Evolutionary conservation across 805 yeast species (phyloP), one percentile per base, ranked within the genome.

Genomic region (Candida incommunis): DNA sequence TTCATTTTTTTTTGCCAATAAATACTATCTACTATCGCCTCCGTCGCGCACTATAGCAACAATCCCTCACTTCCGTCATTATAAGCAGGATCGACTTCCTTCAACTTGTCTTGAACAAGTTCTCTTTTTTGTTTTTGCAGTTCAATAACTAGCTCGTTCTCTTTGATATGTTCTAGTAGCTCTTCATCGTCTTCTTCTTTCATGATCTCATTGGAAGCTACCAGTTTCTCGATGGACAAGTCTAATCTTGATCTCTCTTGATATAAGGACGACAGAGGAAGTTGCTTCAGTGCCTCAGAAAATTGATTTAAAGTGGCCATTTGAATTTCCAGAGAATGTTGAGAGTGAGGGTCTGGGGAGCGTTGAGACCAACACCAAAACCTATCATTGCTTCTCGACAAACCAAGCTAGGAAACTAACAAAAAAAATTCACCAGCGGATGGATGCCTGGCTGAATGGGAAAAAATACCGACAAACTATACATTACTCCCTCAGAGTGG

Each of bases 401-500:
- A 13, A 13, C 27, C 27, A 25, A 25, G 13, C 7, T 7, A 13
- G 27, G 27, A 25, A 25, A 5, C n/a, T 18, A n/a, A 21, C n/a
- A 40, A n/a, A 21, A 5, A 7, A 40, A 40, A 16, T 40, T 16
- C 9, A 20, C 5, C 35, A n/a, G 4, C 5, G 18, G 18, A 20
- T 22, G 18, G 21, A 23, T 16, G 4, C 24, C 24, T 24, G 15
- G n/a, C n/a, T 22, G 18, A 20, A 62, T 62, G 66, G 66, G 66
- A 21, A 62, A 61, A 43, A 61, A 60, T 45, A 62, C 66, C 2
- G 66, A 62, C 45, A 62, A 62, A 46, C 47, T 62, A 20, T 62
- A 51, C 46, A 55, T 62, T 16, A 62, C 66, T 9, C 64, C 59
- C 23, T 57, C 62, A 3, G 66, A 62, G 51, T 59, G 63, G 63